Evolutionary conservation across 176 grass and related monocot genomes (phyloP).

Genomic region (Bolboschoenus planiculmis): DNA sequence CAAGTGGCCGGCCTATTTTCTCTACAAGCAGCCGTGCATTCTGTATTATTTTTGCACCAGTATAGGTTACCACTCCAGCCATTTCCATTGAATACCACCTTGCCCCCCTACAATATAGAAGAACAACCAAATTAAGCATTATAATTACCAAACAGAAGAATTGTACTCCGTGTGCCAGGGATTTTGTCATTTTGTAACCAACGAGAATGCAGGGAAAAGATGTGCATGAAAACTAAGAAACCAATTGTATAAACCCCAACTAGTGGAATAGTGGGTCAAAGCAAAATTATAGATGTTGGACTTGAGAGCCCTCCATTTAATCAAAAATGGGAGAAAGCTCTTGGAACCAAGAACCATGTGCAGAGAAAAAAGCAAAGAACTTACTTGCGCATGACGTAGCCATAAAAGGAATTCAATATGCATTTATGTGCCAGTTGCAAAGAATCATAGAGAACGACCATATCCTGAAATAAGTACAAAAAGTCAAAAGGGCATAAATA

Average conservation of each 20-base stretch:
- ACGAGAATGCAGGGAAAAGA: conserved; percentile 4
- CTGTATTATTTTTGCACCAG: conserved; percentile 97
- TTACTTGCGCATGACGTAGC: conserved; percentile 99
- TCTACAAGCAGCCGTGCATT: conserved; percentile 90
- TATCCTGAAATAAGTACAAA: conserved; percentile 61
- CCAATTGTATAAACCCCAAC: not conserved
- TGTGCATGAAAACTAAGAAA: not conserved
- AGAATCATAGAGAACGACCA: conserved; percentile 98
- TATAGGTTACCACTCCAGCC: conserved; percentile 99
- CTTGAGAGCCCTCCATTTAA: not conserved
- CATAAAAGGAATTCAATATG: conserved; percentile 98
- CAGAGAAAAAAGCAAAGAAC: conserved; percentile 16
- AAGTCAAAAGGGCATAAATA: conserved; percentile 3
- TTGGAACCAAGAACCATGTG: not conserved
- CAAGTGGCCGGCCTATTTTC: conserved; percentile 92
- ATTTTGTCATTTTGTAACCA: not conserved
- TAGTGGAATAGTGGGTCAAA: not conserved
- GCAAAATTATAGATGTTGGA: not conserved
- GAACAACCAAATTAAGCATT: conserved; percentile 24
- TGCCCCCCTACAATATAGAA: conserved; percentile 60
- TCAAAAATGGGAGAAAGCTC: conserved; percentile 7
- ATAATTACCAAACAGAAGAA: conserved; percentile 8
- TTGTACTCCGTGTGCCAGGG: not conserved
- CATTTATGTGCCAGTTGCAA: conserved; percentile 98
- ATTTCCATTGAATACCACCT: conserved; percentile 99